Conservation (phyloP, 139 green algal species). For the Chlamydomonas eustigma region DNA sequence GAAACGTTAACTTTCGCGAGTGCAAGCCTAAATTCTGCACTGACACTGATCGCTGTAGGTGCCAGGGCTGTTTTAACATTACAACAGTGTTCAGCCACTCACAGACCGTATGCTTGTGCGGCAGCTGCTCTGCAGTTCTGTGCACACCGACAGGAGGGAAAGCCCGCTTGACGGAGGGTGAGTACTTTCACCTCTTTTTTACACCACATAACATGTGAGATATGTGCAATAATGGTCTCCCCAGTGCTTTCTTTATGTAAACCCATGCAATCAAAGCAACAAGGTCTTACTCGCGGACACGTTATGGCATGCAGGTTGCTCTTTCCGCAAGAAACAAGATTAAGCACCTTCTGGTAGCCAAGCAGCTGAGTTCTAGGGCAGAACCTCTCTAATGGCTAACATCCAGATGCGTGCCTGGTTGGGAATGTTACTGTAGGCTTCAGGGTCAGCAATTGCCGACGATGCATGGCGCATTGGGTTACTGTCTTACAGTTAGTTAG, state of each 20-base stretch:
- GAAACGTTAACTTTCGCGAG: too few species aligned
- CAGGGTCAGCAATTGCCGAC: too few species aligned
- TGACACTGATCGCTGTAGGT: neutral
- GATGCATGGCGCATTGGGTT: too few species aligned
- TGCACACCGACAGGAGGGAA: conserved; percentile 95
- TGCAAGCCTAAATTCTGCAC: too few species aligned
- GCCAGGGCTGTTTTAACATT: conserved; percentile 90
- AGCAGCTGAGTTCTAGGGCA: neutral
- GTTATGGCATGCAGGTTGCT: conserved; percentile 13
- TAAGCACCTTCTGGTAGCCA: neutral
- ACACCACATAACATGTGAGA: too few species aligned
- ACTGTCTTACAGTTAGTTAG: too few species aligned
- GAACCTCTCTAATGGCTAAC: too few species aligned
- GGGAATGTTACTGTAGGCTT: too few species aligned
- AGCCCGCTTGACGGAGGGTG: conserved; percentile 89
- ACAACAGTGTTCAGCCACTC: conserved; percentile 98
- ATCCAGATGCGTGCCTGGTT: too few species aligned
- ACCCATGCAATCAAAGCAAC: too few species aligned
- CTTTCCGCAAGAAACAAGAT: conserved; percentile 12
- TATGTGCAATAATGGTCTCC: too few species aligned
- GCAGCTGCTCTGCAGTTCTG: conserved; percentile 91
- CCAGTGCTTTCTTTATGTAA: neutral
- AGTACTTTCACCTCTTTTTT: neutral
- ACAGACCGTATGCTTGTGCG: conserved; percentile 96
- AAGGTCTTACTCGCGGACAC: too few species aligned